phyloP scores from a whole-genome alignment of 345 rosid genomes.

The Lepidium africanum region DNA sequence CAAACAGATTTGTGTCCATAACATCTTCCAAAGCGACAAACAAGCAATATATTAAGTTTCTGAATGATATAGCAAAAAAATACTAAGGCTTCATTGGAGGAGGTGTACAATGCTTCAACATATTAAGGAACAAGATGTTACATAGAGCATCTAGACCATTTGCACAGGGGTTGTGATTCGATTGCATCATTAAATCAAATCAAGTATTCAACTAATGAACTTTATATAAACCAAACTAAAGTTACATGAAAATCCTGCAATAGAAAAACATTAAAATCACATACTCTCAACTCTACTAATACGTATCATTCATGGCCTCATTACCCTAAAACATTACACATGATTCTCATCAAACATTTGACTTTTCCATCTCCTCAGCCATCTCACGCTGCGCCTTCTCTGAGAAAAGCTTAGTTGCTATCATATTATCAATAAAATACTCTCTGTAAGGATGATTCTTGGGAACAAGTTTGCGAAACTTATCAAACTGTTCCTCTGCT shows the following conservation, averaged over 20 bases:
- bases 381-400: constrained; percentile 50
- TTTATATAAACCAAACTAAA: not conserved
- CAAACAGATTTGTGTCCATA: not conserved
- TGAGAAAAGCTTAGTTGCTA: constrained; percentile 55
- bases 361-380: constrained; percentile 35
- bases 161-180: not conserved
- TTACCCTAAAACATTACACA: not conserved
- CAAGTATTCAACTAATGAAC: not conserved
- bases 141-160: not conserved
- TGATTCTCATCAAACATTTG: constrained; percentile 14
- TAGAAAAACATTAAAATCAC: not conserved
- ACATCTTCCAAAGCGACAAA: not conserved
- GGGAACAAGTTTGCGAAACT: constrained; percentile 75
- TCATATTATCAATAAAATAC: constrained; percentile 67
- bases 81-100: too few species aligned
- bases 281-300: not conserved
- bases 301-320: constrained; percentile 1
- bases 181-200: not conserved
- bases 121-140: not conserved
- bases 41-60: not conserved
- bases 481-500: constrained; percentile 77
- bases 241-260: not conserved
- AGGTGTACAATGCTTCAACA: too few species aligned
- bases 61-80: not conserved
- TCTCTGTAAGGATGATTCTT: constrained; percentile 78